Conservation (phyloP, 805 yeast genomes). For the Kluyveromyces wickerhamii region DNA sequence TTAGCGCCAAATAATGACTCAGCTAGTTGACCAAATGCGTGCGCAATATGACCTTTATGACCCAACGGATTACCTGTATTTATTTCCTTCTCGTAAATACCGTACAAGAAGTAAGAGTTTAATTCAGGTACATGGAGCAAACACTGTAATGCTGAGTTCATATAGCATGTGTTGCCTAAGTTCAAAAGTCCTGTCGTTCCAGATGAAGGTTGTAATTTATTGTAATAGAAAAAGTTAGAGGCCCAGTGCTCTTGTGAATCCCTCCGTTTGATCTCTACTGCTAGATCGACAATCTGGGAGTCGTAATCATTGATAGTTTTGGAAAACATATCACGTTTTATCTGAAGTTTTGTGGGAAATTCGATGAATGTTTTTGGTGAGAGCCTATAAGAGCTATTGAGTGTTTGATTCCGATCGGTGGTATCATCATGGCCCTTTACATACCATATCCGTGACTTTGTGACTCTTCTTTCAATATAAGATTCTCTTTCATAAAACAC, state of each 20-base stretch:
- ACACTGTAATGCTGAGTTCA: slow-evolving; percentile 93
- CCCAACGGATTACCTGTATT: slow-evolving; percentile 81
- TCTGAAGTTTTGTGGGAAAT: slow-evolving; percentile 15
- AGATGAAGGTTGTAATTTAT: slow-evolving; percentile 26
- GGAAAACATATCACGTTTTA: slow-evolving; percentile 17
- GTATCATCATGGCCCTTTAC: slow-evolving; percentile 11
- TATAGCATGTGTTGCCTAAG: slow-evolving; percentile 86
- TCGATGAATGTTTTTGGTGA: slow-evolving; percentile 25
- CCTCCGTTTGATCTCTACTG: slow-evolving; percentile 28
- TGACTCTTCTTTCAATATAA: slow-evolving; percentile 10
- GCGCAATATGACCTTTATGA: slow-evolving; percentile 72
- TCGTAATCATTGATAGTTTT: slow-evolving; percentile 17
- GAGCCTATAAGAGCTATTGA: slow-evolving; percentile 15
- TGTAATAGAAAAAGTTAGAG: slow-evolving; percentile 27
- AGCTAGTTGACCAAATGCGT: slow-evolving; percentile 62
- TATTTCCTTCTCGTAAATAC: slow-evolving; percentile 54
- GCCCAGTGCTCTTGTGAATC: slow-evolving; percentile 31
- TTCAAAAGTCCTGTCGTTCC: slow-evolving; percentile 62
- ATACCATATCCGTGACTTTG: slow-evolving; percentile 22
- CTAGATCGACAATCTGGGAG: slow-evolving; percentile 23
- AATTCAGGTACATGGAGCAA: slow-evolving; percentile 79
- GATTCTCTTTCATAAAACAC: slow-evolving; percentile 19
- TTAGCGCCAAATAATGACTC: slow-evolving; percentile 44
- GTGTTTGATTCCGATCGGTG: slow-evolving; percentile 4
- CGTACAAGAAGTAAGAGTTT: slow-evolving; percentile 61